Conservation (phyloP, 176 grass and related monocot genomes). For the Carex cristatella region DNA sequence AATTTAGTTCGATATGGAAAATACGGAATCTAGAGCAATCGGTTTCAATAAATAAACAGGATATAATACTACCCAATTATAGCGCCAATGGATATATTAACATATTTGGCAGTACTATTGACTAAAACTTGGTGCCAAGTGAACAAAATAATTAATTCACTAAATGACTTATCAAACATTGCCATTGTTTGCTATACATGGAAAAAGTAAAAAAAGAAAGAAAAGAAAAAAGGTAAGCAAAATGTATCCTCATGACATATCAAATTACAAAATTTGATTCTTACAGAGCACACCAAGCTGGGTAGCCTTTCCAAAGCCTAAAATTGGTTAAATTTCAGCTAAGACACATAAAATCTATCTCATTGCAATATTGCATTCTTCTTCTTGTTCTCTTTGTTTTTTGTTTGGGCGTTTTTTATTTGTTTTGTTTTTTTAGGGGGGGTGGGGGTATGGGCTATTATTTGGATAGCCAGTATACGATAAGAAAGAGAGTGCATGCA, state of each 20-base stretch:
- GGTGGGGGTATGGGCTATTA: constrained; percentile 12
- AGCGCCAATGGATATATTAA: not conserved
- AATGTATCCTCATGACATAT: not conserved
- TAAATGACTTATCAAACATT: not conserved
- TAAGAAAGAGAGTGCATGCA: constrained; percentile 74
- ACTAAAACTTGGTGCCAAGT: not conserved
- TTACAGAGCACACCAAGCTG: not conserved
- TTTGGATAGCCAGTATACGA: constrained; percentile 97
- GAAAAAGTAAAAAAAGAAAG: not conserved
- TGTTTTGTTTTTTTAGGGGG: not conserved
- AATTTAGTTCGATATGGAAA: no score
- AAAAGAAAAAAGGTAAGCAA: not conserved
- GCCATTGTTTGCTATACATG: not conserved
- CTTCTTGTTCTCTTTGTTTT: not conserved
- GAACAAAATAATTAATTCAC: not conserved
- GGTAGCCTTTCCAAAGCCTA: not conserved
- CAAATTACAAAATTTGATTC: constrained; percentile 12
- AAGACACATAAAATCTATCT: not conserved
- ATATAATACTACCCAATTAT: not conserved
- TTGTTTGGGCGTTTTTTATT: not conserved
- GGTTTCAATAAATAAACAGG: not conserved
- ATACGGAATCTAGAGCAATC: no score
- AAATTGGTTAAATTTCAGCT: not conserved
- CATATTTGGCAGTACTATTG: not conserved
- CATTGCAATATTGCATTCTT: not conserved